Base-by-base conservation (phyloP, 139 green algal species). In the Raphidocelis subcapitata region DNA sequence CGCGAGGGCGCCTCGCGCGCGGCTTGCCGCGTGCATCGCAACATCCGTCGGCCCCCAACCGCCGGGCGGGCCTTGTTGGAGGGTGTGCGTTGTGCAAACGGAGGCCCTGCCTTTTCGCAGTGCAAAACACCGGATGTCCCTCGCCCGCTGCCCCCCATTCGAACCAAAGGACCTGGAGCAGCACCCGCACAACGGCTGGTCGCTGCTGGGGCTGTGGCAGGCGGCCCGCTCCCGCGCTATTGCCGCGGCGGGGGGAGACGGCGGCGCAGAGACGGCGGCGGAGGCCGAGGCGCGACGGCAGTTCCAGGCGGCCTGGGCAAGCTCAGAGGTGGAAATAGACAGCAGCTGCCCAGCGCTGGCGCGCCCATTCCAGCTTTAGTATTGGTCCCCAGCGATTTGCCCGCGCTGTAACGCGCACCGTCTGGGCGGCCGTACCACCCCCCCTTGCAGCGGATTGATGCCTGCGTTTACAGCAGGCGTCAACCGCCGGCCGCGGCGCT, bases 121-220 rank as follows among this genome's bases (percentile, higher is more conserved):
- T n/a, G n/a, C n/a, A n/a, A n/a, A n/a, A n/a, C n/a, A n/a, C n/a
- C n/a, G n/a, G n/a, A n/a, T n/a, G n/a, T n/a, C n/a, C n/a, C n/a
- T n/a, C n/a, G n/a, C n/a, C n/a, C n/a, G n/a, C n/a, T n/a, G n/a
- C n/a, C n/a, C n/a, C n/a, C n/a, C n/a, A n/a, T n/a, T n/a, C n/a
- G n/a, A n/a, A n/a, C n/a, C n/a, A n/a, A n/a, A n/a, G n/a, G 85
- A 90, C 51, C 77, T 91, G 29, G 18, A 26, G 24, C 69, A 81
- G 35, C 72, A 83, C 33, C 84, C 84, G 5, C 21, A 56, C 54
- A 89, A 86, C 65, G 76, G 76, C 28, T 88, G 83, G 75, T 82
- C 77, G 4, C 49, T 88, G 69, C 21, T 79, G 8, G 85, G 85
- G 0, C 62, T 89, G 29, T 59, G 33, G 35, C 68, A 79, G 33